These are phyloP conservation scores for Paracamarosporium sp. DNA, from an alignment of 2,329 filamentous ascomycete genomes.

Conservation along the genomic window DNA sequence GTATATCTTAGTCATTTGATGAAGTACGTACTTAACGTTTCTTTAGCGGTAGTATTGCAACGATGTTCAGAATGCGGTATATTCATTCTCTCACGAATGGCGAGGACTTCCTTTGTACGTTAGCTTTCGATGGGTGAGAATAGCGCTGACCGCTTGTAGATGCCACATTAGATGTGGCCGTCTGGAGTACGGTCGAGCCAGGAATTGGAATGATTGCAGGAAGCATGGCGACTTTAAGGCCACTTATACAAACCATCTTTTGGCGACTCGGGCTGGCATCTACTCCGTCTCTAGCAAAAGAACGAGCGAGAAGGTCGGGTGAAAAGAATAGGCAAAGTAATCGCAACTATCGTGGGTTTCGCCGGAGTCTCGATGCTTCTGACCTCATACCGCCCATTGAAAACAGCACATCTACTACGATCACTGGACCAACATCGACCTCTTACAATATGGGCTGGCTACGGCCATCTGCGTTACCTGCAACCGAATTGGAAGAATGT, in stretches of 20 bases:
- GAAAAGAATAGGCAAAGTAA: not conserved
- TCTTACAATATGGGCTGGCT: not conserved
- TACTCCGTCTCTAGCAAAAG: slow-evolving; percentile 16
- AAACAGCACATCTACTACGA: slow-evolving; percentile 12
- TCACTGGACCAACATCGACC: slow-evolving; percentile 5
- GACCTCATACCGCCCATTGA: slow-evolving; percentile 12
- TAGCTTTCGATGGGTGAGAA: not conserved
- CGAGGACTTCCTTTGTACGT: slow-evolving; percentile 51
- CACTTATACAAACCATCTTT: slow-evolving; percentile 49
- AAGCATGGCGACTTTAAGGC: slow-evolving; percentile 57
- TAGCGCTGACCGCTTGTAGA: slow-evolving; percentile 19
- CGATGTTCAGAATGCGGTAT: slow-evolving; percentile 55
- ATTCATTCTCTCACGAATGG: slow-evolving; percentile 45
- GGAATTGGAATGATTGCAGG: slow-evolving; percentile 53
- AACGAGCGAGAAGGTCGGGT: not conserved
- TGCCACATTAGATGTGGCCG: slow-evolving; percentile 52
- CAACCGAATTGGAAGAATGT: not conserved
- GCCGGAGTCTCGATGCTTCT: slow-evolving; percentile 12
- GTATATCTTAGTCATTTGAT: not conserved
- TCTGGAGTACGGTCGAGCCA: slow-evolving; percentile 45
- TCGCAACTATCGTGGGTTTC: slow-evolving; percentile 26
- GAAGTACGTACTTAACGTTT: not conserved
- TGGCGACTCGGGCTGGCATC: slow-evolving; percentile 27
- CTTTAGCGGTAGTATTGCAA: slow-evolving; percentile 59
- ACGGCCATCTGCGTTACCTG: not conserved